Evolutionary conservation across 2,329 filamentous ascomycete species (phyloP).

Genomic region (Exophiala sp.): DNA sequence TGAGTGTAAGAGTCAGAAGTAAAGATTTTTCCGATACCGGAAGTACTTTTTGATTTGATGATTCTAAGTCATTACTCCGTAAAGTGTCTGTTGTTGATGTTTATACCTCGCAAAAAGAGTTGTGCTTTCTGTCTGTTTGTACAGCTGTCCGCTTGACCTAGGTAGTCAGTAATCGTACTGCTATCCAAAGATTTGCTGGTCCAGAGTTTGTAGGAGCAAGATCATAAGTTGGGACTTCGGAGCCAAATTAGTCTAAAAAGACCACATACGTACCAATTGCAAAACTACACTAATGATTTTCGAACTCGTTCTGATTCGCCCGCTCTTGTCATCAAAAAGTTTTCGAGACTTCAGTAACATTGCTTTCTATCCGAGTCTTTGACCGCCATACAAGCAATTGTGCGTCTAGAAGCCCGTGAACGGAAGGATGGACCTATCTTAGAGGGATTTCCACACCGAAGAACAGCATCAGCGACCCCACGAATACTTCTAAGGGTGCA

Average conservation of each 20-base stretch:
- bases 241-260: not conserved
- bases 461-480: too few relatives aligned
- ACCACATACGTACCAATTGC: not conserved
- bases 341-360: not conserved
- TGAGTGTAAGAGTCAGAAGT: not conserved
- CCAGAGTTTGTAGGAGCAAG: not conserved
- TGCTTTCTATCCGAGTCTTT: too few relatives aligned
- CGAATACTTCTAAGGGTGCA: not conserved
- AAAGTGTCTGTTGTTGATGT: not conserved
- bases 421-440: too few relatives aligned
- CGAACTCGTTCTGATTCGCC: not conserved
- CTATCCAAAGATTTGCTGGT: too few relatives aligned
- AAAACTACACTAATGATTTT: not conserved
- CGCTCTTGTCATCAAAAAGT: conserved; percentile 6
- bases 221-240: not conserved
- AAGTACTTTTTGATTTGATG: not conserved
- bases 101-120: not conserved
- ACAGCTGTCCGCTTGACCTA: too few relatives aligned
- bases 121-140: too few relatives aligned
- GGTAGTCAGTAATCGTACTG: too few relatives aligned
- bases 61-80: too few relatives aligned
- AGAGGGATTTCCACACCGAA: too few relatives aligned
- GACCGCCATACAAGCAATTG: too few relatives aligned
- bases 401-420: too few relatives aligned
- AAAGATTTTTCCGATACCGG: conserved; percentile 3